phyloP scores from a whole-genome alignment of 1,284 basidiomycete genomes.

The Polyporus tsugae region DNA sequence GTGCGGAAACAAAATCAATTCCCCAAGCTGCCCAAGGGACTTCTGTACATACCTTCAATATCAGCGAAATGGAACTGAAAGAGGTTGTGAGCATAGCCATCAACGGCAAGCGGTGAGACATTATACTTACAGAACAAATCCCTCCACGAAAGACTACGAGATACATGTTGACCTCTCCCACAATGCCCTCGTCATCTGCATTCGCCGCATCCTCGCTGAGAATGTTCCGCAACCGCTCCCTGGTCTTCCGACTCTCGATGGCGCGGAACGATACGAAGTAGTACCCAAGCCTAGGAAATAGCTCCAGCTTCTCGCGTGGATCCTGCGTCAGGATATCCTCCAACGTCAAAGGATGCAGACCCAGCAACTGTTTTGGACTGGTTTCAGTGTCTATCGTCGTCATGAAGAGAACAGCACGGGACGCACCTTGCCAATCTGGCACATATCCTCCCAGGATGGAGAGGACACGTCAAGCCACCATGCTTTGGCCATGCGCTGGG shows the following conservation, averaged over 20 bases:
- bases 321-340: conserved; percentile 98
- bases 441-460: conserved; percentile 91
- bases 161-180: conserved; percentile 89
- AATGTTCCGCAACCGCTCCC: conserved; percentile 48
- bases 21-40: background rate
- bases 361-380: conserved; percentile 65
- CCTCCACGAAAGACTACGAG: conserved; percentile 92
- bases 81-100: background rate
- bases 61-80: conserved; percentile 92
- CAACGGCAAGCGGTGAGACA: background rate
- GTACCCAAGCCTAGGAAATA: conserved; percentile 91
- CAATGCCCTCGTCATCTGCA: conserved; percentile 50
- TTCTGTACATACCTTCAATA: conserved; percentile 61
- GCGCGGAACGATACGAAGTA: conserved; percentile 93
- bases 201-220: conserved; percentile 38
- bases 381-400: background rate
- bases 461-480: conserved; percentile 96
- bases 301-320: conserved; percentile 91
- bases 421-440: conserved; percentile 83
- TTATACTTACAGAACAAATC: conserved; percentile 79
- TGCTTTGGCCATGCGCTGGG: conserved; percentile 46
- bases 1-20: background rate
- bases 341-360: conserved; percentile 92
- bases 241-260: conserved; percentile 67
- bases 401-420: conserved; percentile 1